Conservation (phyloP, 2,329 filamentous ascomycete species). For the Botrytis paeoniae region DNA sequence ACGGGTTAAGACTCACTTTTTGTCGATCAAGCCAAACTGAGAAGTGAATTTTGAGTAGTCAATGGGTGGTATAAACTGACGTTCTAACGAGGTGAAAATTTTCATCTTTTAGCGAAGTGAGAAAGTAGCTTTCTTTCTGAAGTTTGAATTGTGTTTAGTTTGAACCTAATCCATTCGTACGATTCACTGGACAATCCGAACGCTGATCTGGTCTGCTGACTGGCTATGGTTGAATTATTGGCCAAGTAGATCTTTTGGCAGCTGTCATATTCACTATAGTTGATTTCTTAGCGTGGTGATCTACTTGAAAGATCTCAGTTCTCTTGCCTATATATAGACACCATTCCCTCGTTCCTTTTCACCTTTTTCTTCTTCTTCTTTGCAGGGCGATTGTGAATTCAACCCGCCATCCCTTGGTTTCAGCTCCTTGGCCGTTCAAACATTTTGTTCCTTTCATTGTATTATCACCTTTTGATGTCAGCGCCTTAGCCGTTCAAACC, state of each 20-base stretch:
- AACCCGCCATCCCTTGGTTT: background rate
- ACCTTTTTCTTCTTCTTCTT: background rate
- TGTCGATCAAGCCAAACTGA: background rate
- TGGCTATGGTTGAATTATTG: background rate
- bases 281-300: slow-evolving; percentile 2
- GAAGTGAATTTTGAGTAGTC: background rate
- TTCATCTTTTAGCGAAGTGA: too few species aligned
- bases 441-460: background rate
- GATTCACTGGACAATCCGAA: background rate
- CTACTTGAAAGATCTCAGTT: background rate
- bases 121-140: background rate
- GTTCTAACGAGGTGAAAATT: background rate
- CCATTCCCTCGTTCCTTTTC: background rate
- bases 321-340: background rate
- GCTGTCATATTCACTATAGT: background rate
- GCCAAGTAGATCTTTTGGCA: too few species aligned
- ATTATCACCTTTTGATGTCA: background rate
- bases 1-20: background rate
- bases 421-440: background rate
- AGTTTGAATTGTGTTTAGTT: background rate
- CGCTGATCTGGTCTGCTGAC: background rate
- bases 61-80: background rate
- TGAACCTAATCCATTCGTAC: background rate
- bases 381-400: background rate
- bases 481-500: background rate